These are phyloP conservation scores for Fusarium tanahbumbuense DNA, from an alignment of 2,329 filamentous ascomycete species.

Conservation along the genomic window DNA sequence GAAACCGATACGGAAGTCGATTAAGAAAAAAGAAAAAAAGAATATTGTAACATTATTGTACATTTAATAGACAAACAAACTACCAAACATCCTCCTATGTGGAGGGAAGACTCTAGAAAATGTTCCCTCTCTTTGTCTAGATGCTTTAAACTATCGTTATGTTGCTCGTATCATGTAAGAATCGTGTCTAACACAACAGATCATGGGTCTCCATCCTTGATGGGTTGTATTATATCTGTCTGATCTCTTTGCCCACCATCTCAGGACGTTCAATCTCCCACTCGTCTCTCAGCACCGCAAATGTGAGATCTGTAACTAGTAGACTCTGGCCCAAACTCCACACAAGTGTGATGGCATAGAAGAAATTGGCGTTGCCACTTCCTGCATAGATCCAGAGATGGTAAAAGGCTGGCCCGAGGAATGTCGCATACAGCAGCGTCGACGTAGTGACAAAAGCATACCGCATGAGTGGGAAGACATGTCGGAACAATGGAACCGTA, in stretches of 20 bases:
- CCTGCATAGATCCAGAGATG: slow-evolving; percentile 98
- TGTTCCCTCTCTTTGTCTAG: slow-evolving; percentile 23
- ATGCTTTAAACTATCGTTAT: slow-evolving; percentile 21
- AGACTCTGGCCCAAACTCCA: slow-evolving; percentile 93
- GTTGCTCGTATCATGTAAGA: background rate
- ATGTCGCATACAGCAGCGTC: slow-evolving; percentile 85
- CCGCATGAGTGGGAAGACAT: slow-evolving; percentile 91
- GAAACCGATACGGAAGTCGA: slow-evolving; percentile 54
- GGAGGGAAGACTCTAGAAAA: slow-evolving; percentile 24
- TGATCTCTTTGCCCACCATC: slow-evolving; percentile 86
- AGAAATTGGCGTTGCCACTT: slow-evolving; percentile 98
- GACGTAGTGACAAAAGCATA: slow-evolving; percentile 90
- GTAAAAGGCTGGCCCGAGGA: slow-evolving; percentile 94
- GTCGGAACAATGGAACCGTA: slow-evolving; percentile 85
- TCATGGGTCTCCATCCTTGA: slow-evolving; percentile 2
- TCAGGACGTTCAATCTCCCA: slow-evolving; percentile 94
- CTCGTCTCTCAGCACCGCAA: slow-evolving; percentile 90
- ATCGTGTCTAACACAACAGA: background rate
- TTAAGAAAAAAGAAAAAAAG: slow-evolving; percentile 31
- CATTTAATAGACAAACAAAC: slow-evolving; percentile 27
- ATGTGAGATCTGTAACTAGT: slow-evolving; percentile 86
- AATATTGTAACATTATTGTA: slow-evolving; percentile 38
- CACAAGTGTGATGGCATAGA: slow-evolving; percentile 98
- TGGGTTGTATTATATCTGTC: slow-evolving; percentile 73
- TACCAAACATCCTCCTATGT: background rate